Percentiles rank a stretch among this genome's conserved stretches.
Conservation (phyloP, 2,329 filamentous ascomycete genomes). For the Pseudohalonectria lignicola region DNA sequence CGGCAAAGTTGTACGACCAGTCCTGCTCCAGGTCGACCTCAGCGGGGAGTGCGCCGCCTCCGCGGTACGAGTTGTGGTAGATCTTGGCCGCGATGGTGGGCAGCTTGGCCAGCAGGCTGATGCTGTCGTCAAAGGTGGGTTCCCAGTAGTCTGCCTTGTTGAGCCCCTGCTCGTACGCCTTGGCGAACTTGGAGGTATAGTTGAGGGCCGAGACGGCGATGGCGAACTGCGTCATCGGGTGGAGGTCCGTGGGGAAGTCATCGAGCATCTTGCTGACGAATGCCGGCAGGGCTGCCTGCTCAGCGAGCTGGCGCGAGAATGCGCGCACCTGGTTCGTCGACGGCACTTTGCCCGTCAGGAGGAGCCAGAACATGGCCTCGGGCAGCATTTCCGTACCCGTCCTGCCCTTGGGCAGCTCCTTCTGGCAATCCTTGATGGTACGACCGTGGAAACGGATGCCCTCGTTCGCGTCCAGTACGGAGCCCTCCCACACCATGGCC, state of each 20-base stretch:
- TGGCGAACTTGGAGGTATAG: slow-evolving; percentile 87
- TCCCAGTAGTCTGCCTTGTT: slow-evolving; percentile 99
- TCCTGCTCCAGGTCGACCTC: slow-evolving; percentile 76
- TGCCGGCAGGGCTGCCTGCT: slow-evolving; percentile 69
- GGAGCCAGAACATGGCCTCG: slow-evolving; percentile 98
- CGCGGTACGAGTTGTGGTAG: slow-evolving; percentile 81
- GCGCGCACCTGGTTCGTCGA: slow-evolving; percentile 69
- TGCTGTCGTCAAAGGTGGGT: slow-evolving; percentile 90
- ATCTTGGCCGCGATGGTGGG: slow-evolving; percentile 96
- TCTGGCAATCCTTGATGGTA: slow-evolving; percentile 97
- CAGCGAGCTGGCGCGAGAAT: slow-evolving; percentile 78
- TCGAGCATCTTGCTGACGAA: slow-evolving; percentile 86
- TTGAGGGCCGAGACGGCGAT: slow-evolving; percentile 94
- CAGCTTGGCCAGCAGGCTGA: slow-evolving; percentile 88
- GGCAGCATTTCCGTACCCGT: slow-evolving; percentile 94
- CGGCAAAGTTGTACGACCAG: slow-evolving; percentile 98
- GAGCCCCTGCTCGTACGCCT: slow-evolving; percentile 80
- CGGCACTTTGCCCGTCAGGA: slow-evolving; percentile 87
- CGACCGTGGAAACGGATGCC: slow-evolving; percentile 96
- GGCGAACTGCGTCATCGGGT: slow-evolving; percentile 97
- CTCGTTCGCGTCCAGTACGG: slow-evolving; percentile 90
- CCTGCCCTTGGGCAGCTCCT: slow-evolving; percentile 83
- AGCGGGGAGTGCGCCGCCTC: slow-evolving; percentile 62
- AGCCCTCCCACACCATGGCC: slow-evolving; percentile 98
- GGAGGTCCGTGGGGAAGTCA: slow-evolving; percentile 77